Conservation (phyloP, 2,329 filamentous ascomycete genomes). For the Hypoxylon sp. region DNA sequence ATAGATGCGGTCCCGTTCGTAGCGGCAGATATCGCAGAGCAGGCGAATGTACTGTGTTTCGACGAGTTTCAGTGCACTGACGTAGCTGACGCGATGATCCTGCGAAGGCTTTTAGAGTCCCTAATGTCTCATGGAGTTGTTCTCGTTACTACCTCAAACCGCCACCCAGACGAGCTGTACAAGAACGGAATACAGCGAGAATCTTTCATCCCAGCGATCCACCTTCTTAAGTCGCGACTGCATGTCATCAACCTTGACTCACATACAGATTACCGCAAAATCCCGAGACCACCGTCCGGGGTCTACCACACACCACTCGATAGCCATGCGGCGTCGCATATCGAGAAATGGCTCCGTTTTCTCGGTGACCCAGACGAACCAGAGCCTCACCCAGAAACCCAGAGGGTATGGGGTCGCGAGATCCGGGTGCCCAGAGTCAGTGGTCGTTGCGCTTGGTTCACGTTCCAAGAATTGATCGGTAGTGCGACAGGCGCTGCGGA, state of each 20-base stretch:
- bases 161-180: conserved; percentile 96
- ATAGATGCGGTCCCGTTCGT: conserved; percentile 93
- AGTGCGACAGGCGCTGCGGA: conserved; percentile 92
- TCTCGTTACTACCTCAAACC: conserved; percentile 94
- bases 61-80: conserved; percentile 99
- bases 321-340: conserved; percentile 81
- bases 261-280: conserved; percentile 96
- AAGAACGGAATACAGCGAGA: conserved; percentile 98
- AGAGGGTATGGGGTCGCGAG: conserved; percentile 92
- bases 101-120: conserved; percentile 86
- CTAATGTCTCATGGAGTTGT: conserved; percentile 98
- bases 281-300: conserved; percentile 90
- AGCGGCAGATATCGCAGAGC: conserved; percentile 91
- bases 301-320: conserved; percentile 95
- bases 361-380: conserved; percentile 87
- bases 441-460: conserved; percentile 90
- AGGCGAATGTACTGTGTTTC: conserved; percentile 91
- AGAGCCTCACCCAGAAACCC: conserved; percentile 80
- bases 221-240: conserved; percentile 86
- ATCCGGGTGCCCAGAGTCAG: conserved; percentile 90
- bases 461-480: conserved; percentile 92
- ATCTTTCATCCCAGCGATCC: conserved; percentile 95
- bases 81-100: conserved; percentile 98
- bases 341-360: conserved; percentile 95
- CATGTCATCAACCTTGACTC: conserved; percentile 96